Base-by-base conservation (phyloP, 768 basidiomycete species). In the Hygrocybe punicea region DNA sequence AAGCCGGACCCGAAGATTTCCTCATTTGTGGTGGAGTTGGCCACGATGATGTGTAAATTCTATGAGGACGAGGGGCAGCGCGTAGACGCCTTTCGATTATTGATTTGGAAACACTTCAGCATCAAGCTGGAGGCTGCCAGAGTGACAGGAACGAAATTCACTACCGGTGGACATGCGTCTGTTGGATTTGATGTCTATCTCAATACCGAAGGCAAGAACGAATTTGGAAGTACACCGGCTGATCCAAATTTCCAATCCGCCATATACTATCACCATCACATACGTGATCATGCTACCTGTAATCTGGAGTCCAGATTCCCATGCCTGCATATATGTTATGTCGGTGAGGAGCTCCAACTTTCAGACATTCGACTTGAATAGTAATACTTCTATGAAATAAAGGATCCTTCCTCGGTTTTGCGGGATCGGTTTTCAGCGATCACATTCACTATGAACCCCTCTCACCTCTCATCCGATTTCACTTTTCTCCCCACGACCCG, bases 231-330 rank as follows among this genome's bases (percentile, higher is more conserved):
- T 14, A 25, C 39, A 1, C 7, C 17, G 6, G 39, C 57, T 2
- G 67, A 68, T 4, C 63, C 63, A 10, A 62, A 57, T 29, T 8
- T 68, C 3, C 46, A 69, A 48, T 36, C 54, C n/a, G 14, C 51
- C 2, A 14, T 23, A n/a, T 59, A 66, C 52, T 67, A 67, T 47
- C 29, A 63, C 57, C 2, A 57, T 51, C 23, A 16, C 4, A n/a
- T 59, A 66, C 52, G 10, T 10, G 19, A 21, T 23, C 23, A 7
- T 8, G 13, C 21, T 6, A 14, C 23, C 10, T 9, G 9, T 8
- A 2, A 14, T 8, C 10, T 34, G n/a, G 14, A n/a, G 36, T 42
- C 24, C 17, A 25, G 36, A 47, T 56, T 23, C 58, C 61, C 47
- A 29, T 62, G 61, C 48, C 34, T 62, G 9, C 23, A 50, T 19